A percentile compares a stretch with the other conserved stretches of the same genome.
These are phyloP conservation scores for Hanseniaspora mollemarum DNA, from an alignment of 805 yeast species.

Conservation along the genomic window DNA sequence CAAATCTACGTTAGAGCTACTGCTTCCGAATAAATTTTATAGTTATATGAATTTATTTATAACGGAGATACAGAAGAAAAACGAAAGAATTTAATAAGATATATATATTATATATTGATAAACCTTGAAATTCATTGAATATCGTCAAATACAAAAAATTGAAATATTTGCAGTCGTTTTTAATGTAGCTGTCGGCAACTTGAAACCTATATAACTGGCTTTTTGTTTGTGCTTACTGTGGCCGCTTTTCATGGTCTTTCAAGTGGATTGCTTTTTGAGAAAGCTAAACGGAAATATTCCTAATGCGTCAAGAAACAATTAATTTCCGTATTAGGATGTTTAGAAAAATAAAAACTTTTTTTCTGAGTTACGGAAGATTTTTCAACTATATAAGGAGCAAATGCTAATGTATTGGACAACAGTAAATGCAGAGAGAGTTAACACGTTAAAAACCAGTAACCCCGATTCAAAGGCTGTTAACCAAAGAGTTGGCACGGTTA, in stretches of 20 bases:
- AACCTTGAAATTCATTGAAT: conserved; percentile 5
- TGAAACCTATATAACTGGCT: too few species aligned
- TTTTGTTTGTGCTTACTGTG: too few species aligned
- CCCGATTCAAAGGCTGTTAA: background rate
- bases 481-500: background rate
- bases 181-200: too few species aligned
- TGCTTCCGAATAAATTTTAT: conserved; percentile 42
- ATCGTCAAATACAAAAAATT: background rate
- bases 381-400: background rate
- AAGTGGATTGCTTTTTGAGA: too few species aligned
- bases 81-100: background rate
- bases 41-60: conserved; percentile 1
- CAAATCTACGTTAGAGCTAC: conserved; percentile 83
- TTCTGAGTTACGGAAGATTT: too few species aligned
- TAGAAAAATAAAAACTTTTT: too few species aligned
- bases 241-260: background rate
- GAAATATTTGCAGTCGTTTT: background rate
- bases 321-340: background rate
- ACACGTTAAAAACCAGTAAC: background rate
- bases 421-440: too few species aligned
- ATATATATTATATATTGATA: conserved; percentile 1
- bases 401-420: too few species aligned
- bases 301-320: background rate
- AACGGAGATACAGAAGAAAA: background rate
- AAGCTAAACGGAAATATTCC: too few species aligned